Evolutionary conservation across 1,139 yeast genomes (phyloP).

Genomic region (Kurtzmaniella quercitrusa): DNA sequence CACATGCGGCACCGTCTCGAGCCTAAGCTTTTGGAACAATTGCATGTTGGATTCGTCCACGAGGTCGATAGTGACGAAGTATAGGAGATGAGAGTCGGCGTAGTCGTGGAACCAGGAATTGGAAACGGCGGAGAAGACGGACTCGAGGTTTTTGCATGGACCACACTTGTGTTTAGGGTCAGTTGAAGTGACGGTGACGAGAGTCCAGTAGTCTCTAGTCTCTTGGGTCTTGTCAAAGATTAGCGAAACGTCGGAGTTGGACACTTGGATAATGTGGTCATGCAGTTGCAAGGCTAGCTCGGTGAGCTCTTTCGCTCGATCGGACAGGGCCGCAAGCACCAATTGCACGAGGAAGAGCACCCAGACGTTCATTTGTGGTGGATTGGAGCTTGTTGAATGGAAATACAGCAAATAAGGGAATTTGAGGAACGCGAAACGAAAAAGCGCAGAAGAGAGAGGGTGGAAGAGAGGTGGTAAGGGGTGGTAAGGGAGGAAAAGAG

Average conservation of each 20-base stretch:
- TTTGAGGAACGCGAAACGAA: neutral
- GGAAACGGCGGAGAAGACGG: constrained; percentile 34
- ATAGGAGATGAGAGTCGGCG: constrained; percentile 31
- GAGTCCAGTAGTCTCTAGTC: constrained; percentile 33
- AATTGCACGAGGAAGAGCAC: neutral
- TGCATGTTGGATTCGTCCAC: constrained; percentile 30
- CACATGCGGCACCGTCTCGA: constrained; percentile 55
- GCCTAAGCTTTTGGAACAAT: constrained; percentile 33
- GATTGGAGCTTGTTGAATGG: no score
- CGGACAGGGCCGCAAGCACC: neutral
- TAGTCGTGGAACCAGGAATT: constrained; percentile 41
- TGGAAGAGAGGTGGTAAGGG: no score
- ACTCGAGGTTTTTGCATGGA: constrained; percentile 19
- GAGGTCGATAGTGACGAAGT: constrained; percentile 51
- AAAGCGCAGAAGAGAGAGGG: neutral
- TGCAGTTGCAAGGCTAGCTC: constrained; percentile 14
- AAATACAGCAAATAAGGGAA: no score
- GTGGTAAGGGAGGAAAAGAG: no score
- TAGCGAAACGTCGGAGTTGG: constrained; percentile 25
- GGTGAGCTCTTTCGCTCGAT: constrained; percentile 8
- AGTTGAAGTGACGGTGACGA: constrained; percentile 33
- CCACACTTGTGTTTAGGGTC: constrained; percentile 30
- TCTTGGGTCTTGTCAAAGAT: constrained; percentile 17
- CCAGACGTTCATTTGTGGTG: neutral
- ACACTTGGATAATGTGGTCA: constrained; percentile 24